Conservation (phyloP, 768 basidiomycete genomes). For the Russula compacta region DNA sequence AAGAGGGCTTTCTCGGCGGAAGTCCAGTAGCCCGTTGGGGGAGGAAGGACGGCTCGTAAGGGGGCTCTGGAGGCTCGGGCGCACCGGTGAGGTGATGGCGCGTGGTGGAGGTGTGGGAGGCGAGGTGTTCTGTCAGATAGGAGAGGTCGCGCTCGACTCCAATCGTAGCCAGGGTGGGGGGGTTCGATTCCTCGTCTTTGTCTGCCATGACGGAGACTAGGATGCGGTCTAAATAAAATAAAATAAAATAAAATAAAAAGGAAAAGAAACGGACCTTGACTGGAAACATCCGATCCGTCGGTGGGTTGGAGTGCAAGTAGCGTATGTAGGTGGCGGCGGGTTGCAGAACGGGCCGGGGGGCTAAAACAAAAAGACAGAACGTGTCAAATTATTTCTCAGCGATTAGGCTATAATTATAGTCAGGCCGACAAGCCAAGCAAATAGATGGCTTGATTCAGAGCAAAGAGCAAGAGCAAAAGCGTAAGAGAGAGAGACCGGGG, state of each 20-base stretch:
- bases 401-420: too few relatives aligned
- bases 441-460: too few relatives aligned
- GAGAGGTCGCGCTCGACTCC: neutral
- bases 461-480: too few relatives aligned
- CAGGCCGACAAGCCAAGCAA: too few relatives aligned
- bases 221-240: neutral
- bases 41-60: constrained; percentile 23
- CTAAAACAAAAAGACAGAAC: neutral
- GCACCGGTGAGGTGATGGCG: constrained; percentile 7
- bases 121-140: constrained; percentile 1
- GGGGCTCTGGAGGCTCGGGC: neutral
- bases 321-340: too few relatives aligned
- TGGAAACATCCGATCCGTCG: neutral
- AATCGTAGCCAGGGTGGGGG: neutral
- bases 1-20: constrained; percentile 57
- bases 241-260: neutral
- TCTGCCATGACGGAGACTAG: neutral
- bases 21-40: constrained; percentile 46
- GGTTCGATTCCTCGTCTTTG: neutral
- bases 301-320: neutral
- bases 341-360: too few relatives aligned
- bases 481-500: too few relatives aligned
- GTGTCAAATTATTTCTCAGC: too few relatives aligned
- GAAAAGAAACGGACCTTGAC: neutral
- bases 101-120: constrained; percentile 7